Conservation (phyloP, 257 asterid species). For the Avicennia marina region DNA sequence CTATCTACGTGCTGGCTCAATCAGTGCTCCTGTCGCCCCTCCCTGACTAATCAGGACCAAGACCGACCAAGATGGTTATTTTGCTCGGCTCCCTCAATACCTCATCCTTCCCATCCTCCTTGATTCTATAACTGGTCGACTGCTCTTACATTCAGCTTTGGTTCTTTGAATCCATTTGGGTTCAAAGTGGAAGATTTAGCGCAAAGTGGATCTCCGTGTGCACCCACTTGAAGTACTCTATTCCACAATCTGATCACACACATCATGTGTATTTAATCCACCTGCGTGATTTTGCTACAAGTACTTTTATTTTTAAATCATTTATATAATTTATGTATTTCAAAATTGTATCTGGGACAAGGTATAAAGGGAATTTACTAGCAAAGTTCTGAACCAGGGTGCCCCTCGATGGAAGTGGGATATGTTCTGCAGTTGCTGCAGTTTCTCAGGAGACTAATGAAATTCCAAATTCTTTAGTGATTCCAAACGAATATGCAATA, state of each 20-base stretch:
- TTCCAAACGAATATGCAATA: slow-evolving; percentile 47
- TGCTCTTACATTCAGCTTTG: slow-evolving; percentile 48
- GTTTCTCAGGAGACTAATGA: too few species aligned
- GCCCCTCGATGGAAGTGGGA: too few species aligned
- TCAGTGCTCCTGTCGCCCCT: slow-evolving; percentile 78
- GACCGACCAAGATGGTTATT: slow-evolving; percentile 29
- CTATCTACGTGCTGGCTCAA: slow-evolving; percentile 48
- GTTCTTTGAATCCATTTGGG: slow-evolving; percentile 42
- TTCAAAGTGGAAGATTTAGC: slow-evolving; percentile 28
- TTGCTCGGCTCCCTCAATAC: slow-evolving; percentile 24
- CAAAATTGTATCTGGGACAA: too few species aligned
- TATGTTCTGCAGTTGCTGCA: slow-evolving; percentile 49
- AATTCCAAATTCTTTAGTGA: slow-evolving; percentile 43
- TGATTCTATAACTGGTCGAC: too few species aligned
- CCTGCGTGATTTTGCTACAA: too few species aligned
- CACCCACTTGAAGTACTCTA: too few species aligned
- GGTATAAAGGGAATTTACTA: too few species aligned
- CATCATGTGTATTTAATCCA: too few species aligned
- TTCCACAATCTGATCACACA: too few species aligned
- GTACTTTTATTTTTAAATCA: too few species aligned
- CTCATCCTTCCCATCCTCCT: slow-evolving; percentile 38
- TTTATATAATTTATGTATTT: too few species aligned
- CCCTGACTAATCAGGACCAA: slow-evolving; percentile 45
- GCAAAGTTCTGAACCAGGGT: too few species aligned
- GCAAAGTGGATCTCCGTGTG: slow-evolving; percentile 38